A percentile compares a stretch with the other conserved stretches of the same genome.
Conservation (phyloP, 495 filamentous ascomycete species). For the Penicillium coprophilum region DNA sequence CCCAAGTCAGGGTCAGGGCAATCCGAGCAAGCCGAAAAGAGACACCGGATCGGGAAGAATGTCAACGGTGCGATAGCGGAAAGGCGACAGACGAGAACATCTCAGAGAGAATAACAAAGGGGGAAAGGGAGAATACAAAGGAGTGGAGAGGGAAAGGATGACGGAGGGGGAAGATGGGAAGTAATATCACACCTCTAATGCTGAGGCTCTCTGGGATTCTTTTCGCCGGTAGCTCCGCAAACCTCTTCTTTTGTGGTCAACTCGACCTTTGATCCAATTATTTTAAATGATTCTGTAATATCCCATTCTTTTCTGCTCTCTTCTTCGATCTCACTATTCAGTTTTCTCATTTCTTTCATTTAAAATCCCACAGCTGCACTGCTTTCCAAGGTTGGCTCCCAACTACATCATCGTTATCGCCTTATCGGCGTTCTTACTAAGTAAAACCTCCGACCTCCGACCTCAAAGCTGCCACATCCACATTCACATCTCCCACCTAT, state of each 20-base stretch:
- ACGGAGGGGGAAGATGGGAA: conserved; percentile 21
- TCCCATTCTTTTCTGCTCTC: not conserved
- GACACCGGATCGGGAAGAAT: conserved; percentile 36
- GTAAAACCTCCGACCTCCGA: conserved; percentile 18
- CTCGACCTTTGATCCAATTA: not conserved
- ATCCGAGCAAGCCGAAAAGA: conserved; percentile 13
- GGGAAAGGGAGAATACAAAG: not conserved
- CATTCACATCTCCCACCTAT: conserved; percentile 1
- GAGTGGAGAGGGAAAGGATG: not conserved
- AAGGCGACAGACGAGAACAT: conserved; percentile 21
- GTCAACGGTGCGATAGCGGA: conserved; percentile 28
- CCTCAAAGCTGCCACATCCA: conserved; percentile 11
- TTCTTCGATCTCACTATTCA: not conserved
- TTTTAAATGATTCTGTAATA: not conserved
- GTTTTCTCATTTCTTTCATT: not conserved
- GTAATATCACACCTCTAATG: conserved; percentile 17
- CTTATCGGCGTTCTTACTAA: conserved; percentile 17
- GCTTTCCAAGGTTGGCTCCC: not conserved
- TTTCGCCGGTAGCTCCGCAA: conserved; percentile 17
- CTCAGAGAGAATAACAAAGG: conserved; percentile 7
- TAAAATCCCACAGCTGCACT: not conserved
- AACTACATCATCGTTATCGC: conserved; percentile 10
- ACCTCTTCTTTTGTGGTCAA: not conserved
- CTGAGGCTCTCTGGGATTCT: conserved; percentile 14
- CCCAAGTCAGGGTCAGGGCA: conserved; percentile 16